Base-by-base conservation (phyloP, 2,329 filamentous ascomycete species). In the Coniochaeta sp. region DNA sequence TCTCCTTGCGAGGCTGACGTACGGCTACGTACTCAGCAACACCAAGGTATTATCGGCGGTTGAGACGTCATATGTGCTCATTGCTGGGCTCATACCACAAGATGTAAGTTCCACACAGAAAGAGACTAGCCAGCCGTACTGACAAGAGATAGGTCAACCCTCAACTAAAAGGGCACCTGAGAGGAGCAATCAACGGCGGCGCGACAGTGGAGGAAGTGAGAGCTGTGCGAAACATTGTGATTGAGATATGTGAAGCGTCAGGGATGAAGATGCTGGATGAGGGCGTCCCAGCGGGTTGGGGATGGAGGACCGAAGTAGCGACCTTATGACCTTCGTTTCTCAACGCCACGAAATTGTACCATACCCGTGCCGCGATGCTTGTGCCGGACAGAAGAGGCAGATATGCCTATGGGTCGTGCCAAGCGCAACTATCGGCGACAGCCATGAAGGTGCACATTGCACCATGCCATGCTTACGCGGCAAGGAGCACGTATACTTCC, bases 121-220 rank as follows among this genome's bases (percentile, higher is more conserved):
- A 58, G 17, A 36, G 6, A 11, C 9, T 16, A 38, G 9, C 40
- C 33, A n/a, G 54, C 36, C 7, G 3, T 33, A 43, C 24, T 26
- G 40, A 40, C 52, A 50, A 16, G 44, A 64, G 38, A 63, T 26
- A 79, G 78, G 75, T 81, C 19, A 81, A 82, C 61, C 76, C 79
- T 6, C 80, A 82, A 63, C 68, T 82, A 55, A 82, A 82, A 63
- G 80, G 80, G 5, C 81, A 83, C 69, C 71, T 82, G 17, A 75
- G 73, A 64, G 80, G 79, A 3, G 77, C 79, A 1, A 63, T 82
- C 28, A 81, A 81, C 63, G 76, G 76, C 58, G 80, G 80, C 3
- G 79, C 79, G 36, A 76, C 75, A 1, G 70, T 75, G 26, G 78
- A 77, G 34, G 74, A 82, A 66, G 79, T 82, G 12, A 72, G 71